phyloP scores from a whole-genome alignment of 2,329 filamentous ascomycete species.

The Ilyonectria sp. region DNA sequence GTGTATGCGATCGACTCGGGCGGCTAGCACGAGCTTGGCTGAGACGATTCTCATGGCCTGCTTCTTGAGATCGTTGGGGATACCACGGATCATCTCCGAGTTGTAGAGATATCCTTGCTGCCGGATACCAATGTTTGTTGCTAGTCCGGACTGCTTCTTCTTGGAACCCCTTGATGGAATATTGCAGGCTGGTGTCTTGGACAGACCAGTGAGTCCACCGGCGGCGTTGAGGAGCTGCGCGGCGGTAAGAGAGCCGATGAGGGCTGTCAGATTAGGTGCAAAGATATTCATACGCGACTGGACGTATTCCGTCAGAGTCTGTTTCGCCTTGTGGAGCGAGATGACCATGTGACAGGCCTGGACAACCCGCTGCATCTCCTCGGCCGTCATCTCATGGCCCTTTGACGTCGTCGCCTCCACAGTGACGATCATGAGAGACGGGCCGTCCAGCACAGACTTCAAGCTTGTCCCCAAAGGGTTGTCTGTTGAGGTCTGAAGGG shows the following conservation, averaged over 20 bases:
- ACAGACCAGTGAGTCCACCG: constrained; percentile 88
- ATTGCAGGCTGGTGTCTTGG: constrained; percentile 95
- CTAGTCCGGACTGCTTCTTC: constrained; percentile 86
- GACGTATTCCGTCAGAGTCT: constrained; percentile 90
- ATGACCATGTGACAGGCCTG: constrained; percentile 90
- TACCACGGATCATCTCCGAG: constrained; percentile 88
- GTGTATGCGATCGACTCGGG: constrained; percentile 89
- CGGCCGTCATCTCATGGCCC: constrained; percentile 81
- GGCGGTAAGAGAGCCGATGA: constrained; percentile 93
- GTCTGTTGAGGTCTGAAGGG: constrained; percentile 80
- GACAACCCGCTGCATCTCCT: constrained; percentile 81
- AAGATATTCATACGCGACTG: constrained; percentile 98
- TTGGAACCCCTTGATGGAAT: constrained; percentile 92
- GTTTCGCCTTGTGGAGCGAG: constrained; percentile 89
- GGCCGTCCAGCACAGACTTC: constrained; percentile 86
- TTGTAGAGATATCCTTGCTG: constrained; percentile 96
- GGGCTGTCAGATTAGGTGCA: constrained; percentile 90
- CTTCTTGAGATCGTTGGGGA: constrained; percentile 88
- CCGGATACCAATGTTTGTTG: constrained; percentile 91
- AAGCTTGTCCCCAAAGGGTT: constrained; percentile 85
- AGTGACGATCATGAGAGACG: constrained; percentile 94
- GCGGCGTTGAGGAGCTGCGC: constrained; percentile 97
- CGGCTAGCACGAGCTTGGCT: constrained; percentile 93
- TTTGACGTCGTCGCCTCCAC: constrained; percentile 94
- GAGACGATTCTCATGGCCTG: constrained; percentile 97